Percentiles rank a stretch among this genome's conserved stretches.
Evolutionary conservation across 2,329 filamentous ascomycete species (phyloP).

Genomic region (Chrysosphaeria jannelii): DNA sequence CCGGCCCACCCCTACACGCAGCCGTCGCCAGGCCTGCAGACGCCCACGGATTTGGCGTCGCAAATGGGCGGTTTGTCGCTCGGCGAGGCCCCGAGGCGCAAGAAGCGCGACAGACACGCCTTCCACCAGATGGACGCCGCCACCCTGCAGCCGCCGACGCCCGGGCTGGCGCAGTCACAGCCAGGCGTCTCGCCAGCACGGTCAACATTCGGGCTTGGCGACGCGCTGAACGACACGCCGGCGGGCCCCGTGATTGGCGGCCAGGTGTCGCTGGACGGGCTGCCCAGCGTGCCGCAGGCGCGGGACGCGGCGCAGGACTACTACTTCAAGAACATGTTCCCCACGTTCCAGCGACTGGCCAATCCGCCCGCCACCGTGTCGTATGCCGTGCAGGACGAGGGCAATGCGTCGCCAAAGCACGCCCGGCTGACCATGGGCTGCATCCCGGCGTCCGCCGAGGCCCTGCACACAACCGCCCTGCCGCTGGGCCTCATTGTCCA

Average conservation of each 20-base stretch:
- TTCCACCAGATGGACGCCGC: conserved; percentile 62
- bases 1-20: conserved; percentile 10
- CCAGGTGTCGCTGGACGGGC: conserved; percentile 66
- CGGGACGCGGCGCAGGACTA: conserved; percentile 58
- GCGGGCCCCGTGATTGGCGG: conserved; percentile 25
- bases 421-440: conserved; percentile 78
- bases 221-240: conserved; percentile 10
- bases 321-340: conserved; percentile 69
- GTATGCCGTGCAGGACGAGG: conserved; percentile 84
- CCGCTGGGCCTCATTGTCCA: conserved; percentile 74
- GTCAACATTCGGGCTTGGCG: conserved; percentile 10
- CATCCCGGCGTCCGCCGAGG: conserved; percentile 59
- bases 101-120: conserved; percentile 89
- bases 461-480: conserved; percentile 48
- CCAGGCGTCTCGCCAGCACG: not conserved
- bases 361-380: conserved; percentile 70
- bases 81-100: conserved; percentile 26
- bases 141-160: conserved; percentile 13
- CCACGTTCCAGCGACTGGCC: conserved; percentile 80
- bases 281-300: conserved; percentile 67
- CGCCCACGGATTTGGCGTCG: conserved; percentile 24
- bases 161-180: not conserved
- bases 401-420: conserved; percentile 86
- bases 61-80: conserved; percentile 59
- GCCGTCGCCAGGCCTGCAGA: conserved; percentile 7